These are phyloP conservation scores for Gymnopilus dilepis DNA, from an alignment of 768 basidiomycete species.

Conservation along the genomic window DNA sequence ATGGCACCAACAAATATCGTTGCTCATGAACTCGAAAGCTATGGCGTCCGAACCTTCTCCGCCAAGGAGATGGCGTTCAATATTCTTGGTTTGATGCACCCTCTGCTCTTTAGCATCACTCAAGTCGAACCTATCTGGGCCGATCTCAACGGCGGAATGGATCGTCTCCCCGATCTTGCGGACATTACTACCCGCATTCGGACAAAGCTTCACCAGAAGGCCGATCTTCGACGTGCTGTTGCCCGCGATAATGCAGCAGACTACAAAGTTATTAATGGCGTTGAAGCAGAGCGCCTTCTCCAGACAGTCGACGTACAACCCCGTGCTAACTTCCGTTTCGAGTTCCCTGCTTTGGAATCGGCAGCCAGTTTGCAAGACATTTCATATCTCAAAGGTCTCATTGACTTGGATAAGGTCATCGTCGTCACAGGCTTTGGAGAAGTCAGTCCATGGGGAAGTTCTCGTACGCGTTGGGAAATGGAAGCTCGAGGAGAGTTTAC, in stretches of 20 bases:
- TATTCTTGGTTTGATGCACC: slow-evolving; percentile 98
- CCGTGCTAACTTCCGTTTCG: slow-evolving; percentile 97
- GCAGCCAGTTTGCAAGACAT: slow-evolving; percentile 75
- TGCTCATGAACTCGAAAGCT: slow-evolving; percentile 90
- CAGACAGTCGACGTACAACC: slow-evolving; percentile 93
- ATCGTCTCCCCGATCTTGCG: slow-evolving; percentile 92
- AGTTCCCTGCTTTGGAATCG: slow-evolving; percentile 87
- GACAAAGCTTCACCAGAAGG: slow-evolving; percentile 78
- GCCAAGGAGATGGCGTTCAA: slow-evolving; percentile 99
- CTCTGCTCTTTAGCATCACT: slow-evolving; percentile 97
- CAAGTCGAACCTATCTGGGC: slow-evolving; percentile 99
- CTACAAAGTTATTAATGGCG: slow-evolving; percentile 88
- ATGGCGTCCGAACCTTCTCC: slow-evolving; percentile 97
- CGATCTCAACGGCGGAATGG: slow-evolving; percentile 98
- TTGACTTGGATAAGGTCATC: slow-evolving; percentile 95
- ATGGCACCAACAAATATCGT: slow-evolving; percentile 96
- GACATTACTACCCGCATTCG: slow-evolving; percentile 92
- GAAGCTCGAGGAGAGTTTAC: slow-evolving; percentile 97
- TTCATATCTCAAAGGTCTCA: slow-evolving; percentile 79
- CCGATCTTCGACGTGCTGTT: slow-evolving; percentile 91
- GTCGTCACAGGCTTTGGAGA: slow-evolving; percentile 98
- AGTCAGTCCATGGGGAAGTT: slow-evolving; percentile 98
- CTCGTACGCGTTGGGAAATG: slow-evolving; percentile 99
- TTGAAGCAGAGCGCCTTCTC: slow-evolving; percentile 89
- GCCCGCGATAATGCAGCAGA: slow-evolving; percentile 95